These are phyloP conservation scores for Lactifluus echinatus DNA, from an alignment of 768 basidiomycete species.

Conservation along the genomic window DNA sequence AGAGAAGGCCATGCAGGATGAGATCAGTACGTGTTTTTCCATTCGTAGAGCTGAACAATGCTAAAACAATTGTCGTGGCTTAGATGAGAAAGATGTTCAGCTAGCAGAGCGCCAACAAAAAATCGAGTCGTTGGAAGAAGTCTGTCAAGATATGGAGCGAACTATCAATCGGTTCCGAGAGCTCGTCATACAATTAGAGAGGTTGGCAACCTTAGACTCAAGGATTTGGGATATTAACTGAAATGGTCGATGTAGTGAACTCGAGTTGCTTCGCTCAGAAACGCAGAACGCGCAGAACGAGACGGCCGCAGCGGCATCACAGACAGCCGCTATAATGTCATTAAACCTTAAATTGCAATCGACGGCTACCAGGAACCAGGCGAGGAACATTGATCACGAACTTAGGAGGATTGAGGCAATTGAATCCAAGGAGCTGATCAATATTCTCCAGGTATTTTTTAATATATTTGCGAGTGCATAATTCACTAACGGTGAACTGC, in stretches of 20 bases:
- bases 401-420: constrained; percentile 75
- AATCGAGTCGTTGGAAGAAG: constrained; percentile 64
- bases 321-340: constrained; percentile 90
- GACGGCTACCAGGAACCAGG: constrained; percentile 83
- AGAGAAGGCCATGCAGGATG: constrained; percentile 83
- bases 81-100: constrained; percentile 63
- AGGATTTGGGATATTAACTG: background rate
- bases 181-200: constrained; percentile 75
- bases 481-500: background rate
- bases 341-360: constrained; percentile 92
- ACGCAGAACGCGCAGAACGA: constrained; percentile 80
- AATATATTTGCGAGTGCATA: background rate
- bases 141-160: constrained; percentile 73
- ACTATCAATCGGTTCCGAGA: constrained; percentile 93
- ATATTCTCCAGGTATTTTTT: constrained; percentile 64
- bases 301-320: constrained; percentile 73
- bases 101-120: constrained; percentile 59
- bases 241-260: constrained; percentile 48
- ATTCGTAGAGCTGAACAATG: background rate
- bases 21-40: constrained; percentile 53
- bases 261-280: constrained; percentile 74
- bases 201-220: constrained; percentile 35
- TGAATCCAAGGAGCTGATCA: constrained; percentile 71
- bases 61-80: background rate
- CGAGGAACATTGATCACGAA: constrained; percentile 83